Conservation (phyloP, 768 basidiomycete genomes). For the Lentinula raphanica region DNA sequence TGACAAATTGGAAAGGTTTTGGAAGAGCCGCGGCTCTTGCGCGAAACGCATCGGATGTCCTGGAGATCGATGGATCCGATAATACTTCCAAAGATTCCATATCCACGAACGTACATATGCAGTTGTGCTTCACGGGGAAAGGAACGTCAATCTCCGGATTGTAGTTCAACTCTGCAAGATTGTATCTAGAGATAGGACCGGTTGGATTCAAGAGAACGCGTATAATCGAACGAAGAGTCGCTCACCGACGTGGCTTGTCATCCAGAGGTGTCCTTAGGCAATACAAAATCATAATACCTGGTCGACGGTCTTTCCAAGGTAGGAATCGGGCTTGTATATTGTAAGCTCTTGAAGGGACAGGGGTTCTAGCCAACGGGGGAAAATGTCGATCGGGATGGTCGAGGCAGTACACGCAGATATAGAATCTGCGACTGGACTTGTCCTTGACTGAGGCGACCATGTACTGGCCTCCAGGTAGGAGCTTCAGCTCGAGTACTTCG, state of each 20-base stretch:
- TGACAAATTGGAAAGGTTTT: constrained; percentile 37
- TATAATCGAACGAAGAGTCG: not conserved
- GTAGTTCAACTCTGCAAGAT: constrained; percentile 32
- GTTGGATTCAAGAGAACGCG: not conserved
- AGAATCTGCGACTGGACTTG: constrained; percentile 36
- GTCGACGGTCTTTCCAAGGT: constrained; percentile 30
- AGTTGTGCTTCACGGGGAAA: constrained; percentile 38
- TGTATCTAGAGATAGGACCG: constrained; percentile 27
- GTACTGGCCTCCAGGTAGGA: constrained; percentile 66
- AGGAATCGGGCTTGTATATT: constrained; percentile 59
- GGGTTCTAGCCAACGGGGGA: constrained; percentile 43
- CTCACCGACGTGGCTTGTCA: not conserved
- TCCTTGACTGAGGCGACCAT: constrained; percentile 57
- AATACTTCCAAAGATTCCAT: constrained; percentile 39
- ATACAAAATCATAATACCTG: constrained; percentile 55
- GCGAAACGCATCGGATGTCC: constrained; percentile 33
- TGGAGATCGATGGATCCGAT: constrained; percentile 34
- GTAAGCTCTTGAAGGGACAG: constrained; percentile 47
- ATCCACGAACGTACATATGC: constrained; percentile 32
- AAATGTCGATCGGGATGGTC: constrained; percentile 44
- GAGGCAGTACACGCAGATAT: constrained; percentile 48
- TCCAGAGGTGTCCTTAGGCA: constrained; percentile 27
- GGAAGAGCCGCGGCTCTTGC: constrained; percentile 27
- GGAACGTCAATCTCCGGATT: constrained; percentile 37
- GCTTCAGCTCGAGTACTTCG: constrained; percentile 45